phyloP scores from a whole-genome alignment of 2,329 filamentous ascomycete species.

The Parastagonospora nodorum region DNA sequence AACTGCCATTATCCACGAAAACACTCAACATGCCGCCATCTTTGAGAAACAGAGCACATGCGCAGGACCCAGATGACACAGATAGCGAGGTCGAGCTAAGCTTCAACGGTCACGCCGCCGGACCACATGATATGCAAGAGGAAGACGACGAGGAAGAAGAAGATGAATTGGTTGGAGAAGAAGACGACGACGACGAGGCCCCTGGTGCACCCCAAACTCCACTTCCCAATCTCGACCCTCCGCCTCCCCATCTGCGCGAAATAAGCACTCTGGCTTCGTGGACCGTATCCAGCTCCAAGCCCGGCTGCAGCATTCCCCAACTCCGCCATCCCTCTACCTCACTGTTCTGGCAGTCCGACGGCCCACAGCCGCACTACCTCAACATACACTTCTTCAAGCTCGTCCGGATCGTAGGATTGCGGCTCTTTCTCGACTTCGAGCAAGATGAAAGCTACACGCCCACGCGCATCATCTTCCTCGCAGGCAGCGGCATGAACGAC shows the following conservation, averaged over 20 bases:
- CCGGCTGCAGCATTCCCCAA: slow-evolving; percentile 77
- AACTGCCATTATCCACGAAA: too few relatives aligned
- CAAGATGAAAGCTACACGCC: slow-evolving; percentile 97
- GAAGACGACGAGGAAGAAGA: slow-evolving; percentile 29
- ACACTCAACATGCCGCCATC: slow-evolving; percentile 20
- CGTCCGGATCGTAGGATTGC: slow-evolving; percentile 75
- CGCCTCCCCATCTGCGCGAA: slow-evolving; percentile 68
- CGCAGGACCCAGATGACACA: slow-evolving; percentile 22
- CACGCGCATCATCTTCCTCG: slow-evolving; percentile 85
- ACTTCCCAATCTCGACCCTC: slow-evolving; percentile 31
- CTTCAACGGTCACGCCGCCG: not conserved
- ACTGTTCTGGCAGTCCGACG: slow-evolving; percentile 85
- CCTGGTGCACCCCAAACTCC: slow-evolving; percentile 15
- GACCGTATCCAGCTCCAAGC: slow-evolving; percentile 81
- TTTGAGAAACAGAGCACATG: slow-evolving; percentile 20
- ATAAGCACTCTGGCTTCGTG: slow-evolving; percentile 84
- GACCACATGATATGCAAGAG: slow-evolving; percentile 14
- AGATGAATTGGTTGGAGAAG: slow-evolving; percentile 33
- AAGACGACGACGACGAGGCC: slow-evolving; percentile 50
- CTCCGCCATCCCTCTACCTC: slow-evolving; percentile 74
- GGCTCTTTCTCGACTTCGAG: slow-evolving; percentile 88
- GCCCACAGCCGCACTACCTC: slow-evolving; percentile 79
- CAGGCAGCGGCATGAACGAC: slow-evolving; percentile 89
- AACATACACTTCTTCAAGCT: slow-evolving; percentile 87
- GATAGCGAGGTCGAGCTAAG: slow-evolving; percentile 34